Conservation (phyloP, 2,329 filamentous ascomycete genomes). For the Cladosporium sp. region DNA sequence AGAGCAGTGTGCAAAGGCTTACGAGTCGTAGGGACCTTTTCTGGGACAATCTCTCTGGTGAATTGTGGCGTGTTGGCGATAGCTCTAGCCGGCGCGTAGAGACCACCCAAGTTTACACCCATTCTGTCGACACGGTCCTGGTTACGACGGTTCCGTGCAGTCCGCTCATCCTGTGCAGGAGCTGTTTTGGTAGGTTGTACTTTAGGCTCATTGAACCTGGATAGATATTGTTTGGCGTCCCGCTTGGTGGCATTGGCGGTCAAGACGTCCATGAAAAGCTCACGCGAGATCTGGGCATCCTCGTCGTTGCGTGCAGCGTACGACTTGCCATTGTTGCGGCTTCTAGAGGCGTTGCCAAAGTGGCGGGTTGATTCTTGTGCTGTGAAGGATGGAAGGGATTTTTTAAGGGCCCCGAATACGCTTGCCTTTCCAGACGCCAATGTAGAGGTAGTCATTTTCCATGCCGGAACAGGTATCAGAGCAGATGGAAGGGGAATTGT, state of each 20-base stretch:
- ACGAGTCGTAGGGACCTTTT: constrained; percentile 32
- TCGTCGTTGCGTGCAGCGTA: constrained; percentile 17
- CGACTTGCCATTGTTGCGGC: constrained; percentile 19
- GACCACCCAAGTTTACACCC: constrained; percentile 58
- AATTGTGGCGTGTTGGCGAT: constrained; percentile 59
- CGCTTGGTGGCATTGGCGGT: constrained; percentile 87
- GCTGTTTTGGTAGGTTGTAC: constrained; percentile 31
- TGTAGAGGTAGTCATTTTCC: constrained; percentile 35
- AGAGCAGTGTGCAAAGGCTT: constrained; percentile 71
- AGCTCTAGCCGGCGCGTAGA: constrained; percentile 56
- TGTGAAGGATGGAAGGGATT: neutral
- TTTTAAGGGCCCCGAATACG: constrained; percentile 19
- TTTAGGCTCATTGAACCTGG: constrained; percentile 64
- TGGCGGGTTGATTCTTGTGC: constrained; percentile 10
- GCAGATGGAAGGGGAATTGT: neutral
- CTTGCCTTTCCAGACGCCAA: constrained; percentile 34
- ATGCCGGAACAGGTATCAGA: constrained; percentile 15
- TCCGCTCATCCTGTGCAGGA: constrained; percentile 15
- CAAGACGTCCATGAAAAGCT: constrained; percentile 81
- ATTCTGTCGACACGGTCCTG: constrained; percentile 34
- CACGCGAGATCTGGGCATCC: constrained; percentile 35
- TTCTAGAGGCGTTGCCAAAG: constrained; percentile 7
- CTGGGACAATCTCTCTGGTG: constrained; percentile 41
- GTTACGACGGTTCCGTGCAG: constrained; percentile 18
- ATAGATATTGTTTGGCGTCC: constrained; percentile 86